Conservation (phyloP, 192 early-diverging fungal genomes). For the Funneliformis geosporum region DNA sequence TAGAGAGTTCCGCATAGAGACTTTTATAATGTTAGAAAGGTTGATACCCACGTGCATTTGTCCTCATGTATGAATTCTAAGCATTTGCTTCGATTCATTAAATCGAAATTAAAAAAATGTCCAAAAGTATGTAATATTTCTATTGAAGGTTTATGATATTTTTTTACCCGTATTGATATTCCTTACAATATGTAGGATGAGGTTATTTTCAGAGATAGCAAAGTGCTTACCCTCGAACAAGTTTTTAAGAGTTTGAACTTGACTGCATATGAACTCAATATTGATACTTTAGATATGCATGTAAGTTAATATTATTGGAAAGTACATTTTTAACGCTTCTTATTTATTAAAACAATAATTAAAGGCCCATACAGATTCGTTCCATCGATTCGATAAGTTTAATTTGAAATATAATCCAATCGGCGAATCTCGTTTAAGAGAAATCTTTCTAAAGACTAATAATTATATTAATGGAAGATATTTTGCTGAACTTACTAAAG, state of each 20-base stretch:
- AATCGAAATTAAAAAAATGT: constrained; percentile 79
- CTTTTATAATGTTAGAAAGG: constrained; percentile 97
- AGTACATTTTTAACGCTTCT: not conserved
- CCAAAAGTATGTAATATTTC: constrained; percentile 56
- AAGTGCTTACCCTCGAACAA: constrained; percentile 75
- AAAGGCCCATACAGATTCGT: constrained; percentile 89
- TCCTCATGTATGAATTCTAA: constrained; percentile 96
- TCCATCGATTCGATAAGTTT: constrained; percentile 97
- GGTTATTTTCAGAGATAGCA: constrained; percentile 85
- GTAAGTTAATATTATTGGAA: constrained; percentile 37
- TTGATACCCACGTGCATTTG: constrained; percentile 95
- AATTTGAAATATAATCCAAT: constrained; percentile 96
- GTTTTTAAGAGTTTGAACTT: constrained; percentile 90
- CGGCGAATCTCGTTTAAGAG: constrained; percentile 89
- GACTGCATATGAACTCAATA: constrained; percentile 90
- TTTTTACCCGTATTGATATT: too few species aligned
- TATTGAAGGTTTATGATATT: not conserved
- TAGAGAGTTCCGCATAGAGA: constrained; percentile 88
- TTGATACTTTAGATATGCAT: constrained; percentile 97
- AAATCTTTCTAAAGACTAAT: constrained; percentile 96
- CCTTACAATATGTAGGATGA: constrained; percentile 46
- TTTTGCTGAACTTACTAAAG: constrained; percentile 90
- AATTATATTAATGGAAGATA: constrained; percentile 86
- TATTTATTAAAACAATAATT: not conserved
- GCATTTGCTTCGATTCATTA: constrained; percentile 93